phyloP scores from a whole-genome alignment of 108 stramenopile species.

The Conticribra guillardii region DNA sequence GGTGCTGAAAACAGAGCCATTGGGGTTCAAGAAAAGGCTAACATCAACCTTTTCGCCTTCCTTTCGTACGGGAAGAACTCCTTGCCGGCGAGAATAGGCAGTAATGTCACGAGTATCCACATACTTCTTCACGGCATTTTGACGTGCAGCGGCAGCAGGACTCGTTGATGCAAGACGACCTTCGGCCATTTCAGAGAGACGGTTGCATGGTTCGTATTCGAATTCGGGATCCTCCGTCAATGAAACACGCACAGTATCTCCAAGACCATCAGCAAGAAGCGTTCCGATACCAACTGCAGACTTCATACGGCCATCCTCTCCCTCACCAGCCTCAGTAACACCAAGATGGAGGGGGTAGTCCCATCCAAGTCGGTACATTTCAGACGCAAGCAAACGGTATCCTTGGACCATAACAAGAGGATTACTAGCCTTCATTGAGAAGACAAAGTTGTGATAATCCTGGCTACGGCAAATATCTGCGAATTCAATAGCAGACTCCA shows the following conservation, averaged over 20 bases:
- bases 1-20: slow-evolving; percentile 85
- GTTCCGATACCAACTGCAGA: slow-evolving; percentile 97
- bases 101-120: slow-evolving; percentile 88
- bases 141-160: slow-evolving; percentile 66
- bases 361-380: slow-evolving; percentile 92
- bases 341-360: slow-evolving; percentile 98
- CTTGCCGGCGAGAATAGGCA: slow-evolving; percentile 69
- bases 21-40: slow-evolving; percentile 83
- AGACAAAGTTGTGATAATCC: slow-evolving; percentile 98
- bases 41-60: slow-evolving; percentile 89
- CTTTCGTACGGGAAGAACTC: slow-evolving; percentile 69
- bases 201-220: slow-evolving; percentile 93
- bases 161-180: slow-evolving; percentile 65
- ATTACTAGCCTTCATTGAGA: slow-evolving; percentile 98
- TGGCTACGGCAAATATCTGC: slow-evolving; percentile 94
- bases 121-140: slow-evolving; percentile 73
- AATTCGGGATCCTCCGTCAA: slow-evolving; percentile 97
- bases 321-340: slow-evolving; percentile 97
- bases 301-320: slow-evolving; percentile 99
- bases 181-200: slow-evolving; percentile 85
- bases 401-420: slow-evolving; percentile 98
- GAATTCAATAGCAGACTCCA: slow-evolving; percentile 96
- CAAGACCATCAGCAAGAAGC: slow-evolving; percentile 93
- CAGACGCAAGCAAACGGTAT: slow-evolving; percentile 92
- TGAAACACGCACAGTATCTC: slow-evolving; percentile 96